Conservation (phyloP, 768 basidiomycete species). For the Auriscalpium microsporum region DNA sequence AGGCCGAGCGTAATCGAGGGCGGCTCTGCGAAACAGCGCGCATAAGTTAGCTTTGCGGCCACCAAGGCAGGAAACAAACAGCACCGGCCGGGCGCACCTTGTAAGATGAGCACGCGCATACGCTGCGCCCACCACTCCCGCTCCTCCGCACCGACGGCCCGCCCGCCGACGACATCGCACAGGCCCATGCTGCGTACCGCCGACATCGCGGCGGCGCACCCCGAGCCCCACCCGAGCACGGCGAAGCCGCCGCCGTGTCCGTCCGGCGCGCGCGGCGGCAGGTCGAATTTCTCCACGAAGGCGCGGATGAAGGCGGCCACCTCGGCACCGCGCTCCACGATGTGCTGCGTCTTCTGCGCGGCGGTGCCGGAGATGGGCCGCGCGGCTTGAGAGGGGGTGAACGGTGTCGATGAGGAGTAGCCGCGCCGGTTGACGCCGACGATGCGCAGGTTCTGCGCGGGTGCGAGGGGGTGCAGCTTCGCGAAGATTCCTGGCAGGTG, state of each 20-base stretch:
- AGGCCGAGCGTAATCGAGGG: neutral
- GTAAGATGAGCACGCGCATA: neutral
- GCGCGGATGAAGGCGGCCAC: neutral
- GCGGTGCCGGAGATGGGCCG: neutral
- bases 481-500: neutral
- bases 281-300: neutral
- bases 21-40: neutral
- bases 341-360: neutral
- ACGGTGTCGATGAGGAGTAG: neutral
- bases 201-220: neutral
- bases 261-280: neutral
- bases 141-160: neutral
- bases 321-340: neutral
- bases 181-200: neutral
- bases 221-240: neutral
- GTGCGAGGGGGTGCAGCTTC: neutral
- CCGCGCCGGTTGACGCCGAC: neutral
- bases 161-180: too few species aligned
- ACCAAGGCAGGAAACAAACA: neutral
- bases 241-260: neutral
- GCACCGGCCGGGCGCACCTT: neutral
- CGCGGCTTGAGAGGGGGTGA: neutral
- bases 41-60: neutral
- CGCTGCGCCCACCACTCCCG: neutral
- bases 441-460: neutral